Evolutionary conservation across 2,329 filamentous ascomycete genomes (phyloP).

Genomic region (Fusarium poae): DNA sequence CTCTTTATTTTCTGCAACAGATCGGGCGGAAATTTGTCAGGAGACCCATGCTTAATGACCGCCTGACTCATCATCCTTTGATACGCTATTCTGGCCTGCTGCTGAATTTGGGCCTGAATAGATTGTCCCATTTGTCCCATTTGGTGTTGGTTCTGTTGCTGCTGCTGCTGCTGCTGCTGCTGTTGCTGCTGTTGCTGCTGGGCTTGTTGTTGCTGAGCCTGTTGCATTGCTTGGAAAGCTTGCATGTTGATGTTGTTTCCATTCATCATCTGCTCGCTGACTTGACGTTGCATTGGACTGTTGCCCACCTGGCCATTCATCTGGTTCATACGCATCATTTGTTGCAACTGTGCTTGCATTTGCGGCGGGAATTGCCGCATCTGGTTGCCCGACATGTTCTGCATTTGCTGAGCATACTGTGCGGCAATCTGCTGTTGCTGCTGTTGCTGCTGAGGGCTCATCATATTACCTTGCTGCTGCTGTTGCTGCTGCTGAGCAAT

Average conservation of each 20-base stretch:
- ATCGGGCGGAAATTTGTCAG: slow-evolving; percentile 62
- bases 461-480: slow-evolving; percentile 57
- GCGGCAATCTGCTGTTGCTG: slow-evolving; percentile 59
- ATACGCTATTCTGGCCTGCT: slow-evolving; percentile 56
- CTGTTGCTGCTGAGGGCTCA: slow-evolving; percentile 58
- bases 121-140: slow-evolving; percentile 51
- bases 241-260: slow-evolving; percentile 58
- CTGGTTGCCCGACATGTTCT: slow-evolving; percentile 56
- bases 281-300: slow-evolving; percentile 51
- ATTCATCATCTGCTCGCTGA: slow-evolving; percentile 58
- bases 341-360: slow-evolving; percentile 55
- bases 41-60: slow-evolving; percentile 56
- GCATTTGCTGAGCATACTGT: slow-evolving; percentile 60
- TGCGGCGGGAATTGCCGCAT: slow-evolving; percentile 53
- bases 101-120: slow-evolving; percentile 53
- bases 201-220: slow-evolving; percentile 51
- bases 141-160: slow-evolving; percentile 50
- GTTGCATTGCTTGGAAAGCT: slow-evolving; percentile 56
- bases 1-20: slow-evolving; percentile 60
- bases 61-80: slow-evolving; percentile 54
- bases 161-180: slow-evolving; percentile 52
- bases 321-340: slow-evolving; percentile 54
- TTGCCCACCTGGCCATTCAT: slow-evolving; percentile 50
- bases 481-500: slow-evolving; percentile 56
- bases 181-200: slow-evolving; percentile 53